Evolutionary conservation across 352 stramenopile species (phyloP).

Genomic region (Phytophthora pluvialis): DNA sequence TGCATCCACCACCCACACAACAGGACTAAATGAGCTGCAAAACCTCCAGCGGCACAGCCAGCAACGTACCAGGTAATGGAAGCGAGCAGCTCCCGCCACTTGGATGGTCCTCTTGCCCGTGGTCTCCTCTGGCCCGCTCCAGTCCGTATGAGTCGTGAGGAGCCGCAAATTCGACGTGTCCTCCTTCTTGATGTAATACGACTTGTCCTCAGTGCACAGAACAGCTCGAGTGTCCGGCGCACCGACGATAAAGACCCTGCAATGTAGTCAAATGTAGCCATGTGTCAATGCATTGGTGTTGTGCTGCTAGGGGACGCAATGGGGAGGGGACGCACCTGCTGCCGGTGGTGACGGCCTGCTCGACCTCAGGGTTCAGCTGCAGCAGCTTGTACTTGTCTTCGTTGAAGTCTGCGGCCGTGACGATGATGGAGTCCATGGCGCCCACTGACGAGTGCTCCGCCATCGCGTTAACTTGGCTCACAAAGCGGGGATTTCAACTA

Average conservation of each 20-base stretch:
- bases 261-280: background rate
- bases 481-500: constrained; percentile 10
- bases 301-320: too few relatives aligned
- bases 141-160: constrained; percentile 65
- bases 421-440: constrained; percentile 44
- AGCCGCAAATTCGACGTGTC: constrained; percentile 85
- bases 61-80: constrained; percentile 66
- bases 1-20: constrained; percentile 17
- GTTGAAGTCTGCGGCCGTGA: constrained; percentile 61
- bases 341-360: constrained; percentile 54
- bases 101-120: constrained; percentile 41
- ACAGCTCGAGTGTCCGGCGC: constrained; percentile 59
- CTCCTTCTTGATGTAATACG: constrained; percentile 80
- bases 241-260: constrained; percentile 75
- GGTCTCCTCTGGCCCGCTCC: constrained; percentile 41
- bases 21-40: background rate
- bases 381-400: constrained; percentile 64
- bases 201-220: constrained; percentile 72
- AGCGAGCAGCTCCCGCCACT: constrained; percentile 60
- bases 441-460: constrained; percentile 15
- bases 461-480: constrained; percentile 28
- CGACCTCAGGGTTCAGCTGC: constrained; percentile 71
- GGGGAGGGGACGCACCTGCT: constrained; percentile 40
- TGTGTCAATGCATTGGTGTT: constrained; percentile 14
- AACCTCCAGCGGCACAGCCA: background rate